Conservation (phyloP, 2,329 filamentous ascomycete species). For the Aspergillus floridensis region DNA sequence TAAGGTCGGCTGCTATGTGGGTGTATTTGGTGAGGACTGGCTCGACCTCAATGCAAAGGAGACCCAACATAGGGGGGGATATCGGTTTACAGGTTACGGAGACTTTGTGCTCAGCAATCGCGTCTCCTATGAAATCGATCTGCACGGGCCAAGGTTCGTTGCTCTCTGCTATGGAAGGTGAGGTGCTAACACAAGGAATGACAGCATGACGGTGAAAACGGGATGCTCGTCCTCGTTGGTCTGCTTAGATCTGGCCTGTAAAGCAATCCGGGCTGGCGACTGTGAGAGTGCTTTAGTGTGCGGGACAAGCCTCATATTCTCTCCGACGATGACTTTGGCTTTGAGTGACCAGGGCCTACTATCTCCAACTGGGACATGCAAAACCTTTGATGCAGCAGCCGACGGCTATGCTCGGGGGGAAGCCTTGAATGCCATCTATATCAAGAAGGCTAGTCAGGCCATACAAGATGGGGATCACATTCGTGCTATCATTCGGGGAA, state of each 20-base stretch:
- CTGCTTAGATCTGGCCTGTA: slow-evolving; percentile 28
- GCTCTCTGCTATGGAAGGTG: not conserved
- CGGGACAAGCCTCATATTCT: slow-evolving; percentile 35
- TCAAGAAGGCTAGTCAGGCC: slow-evolving; percentile 28
- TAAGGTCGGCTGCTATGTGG: slow-evolving; percentile 30
- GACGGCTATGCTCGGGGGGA: slow-evolving; percentile 37
- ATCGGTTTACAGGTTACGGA: slow-evolving; percentile 10
- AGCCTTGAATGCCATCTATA: slow-evolving; percentile 29
- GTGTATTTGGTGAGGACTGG: slow-evolving; percentile 28
- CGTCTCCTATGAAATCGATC: slow-evolving; percentile 11
- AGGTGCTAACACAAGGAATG: slow-evolving; percentile 6
- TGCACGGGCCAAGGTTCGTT: slow-evolving; percentile 10
- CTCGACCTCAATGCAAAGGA: slow-evolving; percentile 19
- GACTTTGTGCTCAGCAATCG: slow-evolving; percentile 10
- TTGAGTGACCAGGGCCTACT: slow-evolving; percentile 36
- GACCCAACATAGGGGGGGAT: slow-evolving; percentile 7
- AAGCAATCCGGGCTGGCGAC: slow-evolving; percentile 13
- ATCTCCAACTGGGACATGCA: slow-evolving; percentile 28
- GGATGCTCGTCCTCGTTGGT: slow-evolving; percentile 34
- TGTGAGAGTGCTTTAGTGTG: slow-evolving; percentile 31
- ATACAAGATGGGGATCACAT: slow-evolving; percentile 30
- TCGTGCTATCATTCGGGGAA: slow-evolving; percentile 30
- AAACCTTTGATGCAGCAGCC: slow-evolving; percentile 28
- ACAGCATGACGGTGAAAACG: slow-evolving; percentile 28
- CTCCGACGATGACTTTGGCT: slow-evolving; percentile 24